Evolutionary conservation across 495 filamentous ascomycete genomes (phyloP).

Genomic region (Tricharina praecox): DNA sequence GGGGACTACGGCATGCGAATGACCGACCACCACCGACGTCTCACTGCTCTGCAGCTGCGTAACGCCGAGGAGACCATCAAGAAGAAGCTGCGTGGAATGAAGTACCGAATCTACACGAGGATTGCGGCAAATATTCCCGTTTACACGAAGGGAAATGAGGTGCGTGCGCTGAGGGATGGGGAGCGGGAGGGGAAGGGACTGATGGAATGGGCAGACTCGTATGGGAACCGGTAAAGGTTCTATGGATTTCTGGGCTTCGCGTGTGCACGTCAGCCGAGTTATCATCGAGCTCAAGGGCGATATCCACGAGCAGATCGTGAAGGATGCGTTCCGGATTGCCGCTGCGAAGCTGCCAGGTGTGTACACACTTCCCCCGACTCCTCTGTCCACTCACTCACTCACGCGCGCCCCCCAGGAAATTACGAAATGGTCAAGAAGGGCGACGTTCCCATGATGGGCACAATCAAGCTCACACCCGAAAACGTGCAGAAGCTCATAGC

Average conservation of each 20-base stretch:
- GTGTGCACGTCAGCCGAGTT: constrained; percentile 72
- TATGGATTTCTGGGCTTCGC: constrained; percentile 89
- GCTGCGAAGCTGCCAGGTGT: constrained; percentile 89
- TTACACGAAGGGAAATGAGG: constrained; percentile 87
- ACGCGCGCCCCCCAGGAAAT: constrained; percentile 39
- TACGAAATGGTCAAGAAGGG: constrained; percentile 90
- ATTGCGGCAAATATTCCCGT: constrained; percentile 85
- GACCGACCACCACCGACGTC: constrained; percentile 76
- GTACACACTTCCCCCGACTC: constrained; percentile 19
- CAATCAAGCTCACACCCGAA: constrained; percentile 55
- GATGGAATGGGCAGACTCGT: constrained; percentile 36
- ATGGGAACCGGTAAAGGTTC: constrained; percentile 99
- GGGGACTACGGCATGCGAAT: constrained; percentile 92
- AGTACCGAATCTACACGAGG: constrained; percentile 79
- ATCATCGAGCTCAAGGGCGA: constrained; percentile 84
- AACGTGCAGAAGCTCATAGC: constrained; percentile 14
- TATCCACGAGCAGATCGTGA: constrained; percentile 82
- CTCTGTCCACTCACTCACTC: background rate
- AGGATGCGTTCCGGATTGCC: constrained; percentile 86
- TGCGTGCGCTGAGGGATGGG: constrained; percentile 22
- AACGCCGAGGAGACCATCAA: constrained; percentile 87
- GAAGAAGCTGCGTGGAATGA: constrained; percentile 70
- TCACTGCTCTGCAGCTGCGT: constrained; percentile 73
- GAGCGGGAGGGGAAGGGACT: background rate
- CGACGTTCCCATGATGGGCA: constrained; percentile 77